phyloP scores from a whole-genome alignment of 2,329 filamentous ascomycete species.

The Xylariomycetidae sp. region DNA sequence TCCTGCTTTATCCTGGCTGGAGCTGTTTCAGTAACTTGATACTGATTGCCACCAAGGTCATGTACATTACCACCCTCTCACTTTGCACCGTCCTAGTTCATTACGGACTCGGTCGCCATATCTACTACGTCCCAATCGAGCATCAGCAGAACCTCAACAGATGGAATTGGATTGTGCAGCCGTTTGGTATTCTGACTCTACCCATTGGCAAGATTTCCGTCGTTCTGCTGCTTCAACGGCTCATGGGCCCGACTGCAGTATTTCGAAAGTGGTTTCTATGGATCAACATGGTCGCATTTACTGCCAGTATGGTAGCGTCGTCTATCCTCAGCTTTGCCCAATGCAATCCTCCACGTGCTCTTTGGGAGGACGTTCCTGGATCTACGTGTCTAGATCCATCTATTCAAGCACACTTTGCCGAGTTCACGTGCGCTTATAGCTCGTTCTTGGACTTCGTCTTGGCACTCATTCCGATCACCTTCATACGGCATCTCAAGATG shows the following conservation, averaged over 20 bases:
- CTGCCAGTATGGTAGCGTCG: background rate
- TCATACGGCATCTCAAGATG: constrained; percentile 4
- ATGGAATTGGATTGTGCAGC: constrained; percentile 1
- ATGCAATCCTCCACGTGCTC: background rate
- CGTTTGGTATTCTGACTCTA: background rate
- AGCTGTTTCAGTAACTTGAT: too few relatives aligned
- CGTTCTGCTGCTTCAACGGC: background rate
- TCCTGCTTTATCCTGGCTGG: background rate
- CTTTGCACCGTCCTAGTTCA: background rate
- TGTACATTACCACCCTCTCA: background rate
- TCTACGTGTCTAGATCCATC: background rate
- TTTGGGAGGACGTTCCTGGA: background rate
- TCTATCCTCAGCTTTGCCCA: constrained; percentile 1
- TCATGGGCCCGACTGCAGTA: background rate
- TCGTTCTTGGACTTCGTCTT: constrained; percentile 3
- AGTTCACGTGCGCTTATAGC: background rate
- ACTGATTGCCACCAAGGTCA: background rate
- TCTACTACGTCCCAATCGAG: background rate
- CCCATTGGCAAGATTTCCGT: background rate
- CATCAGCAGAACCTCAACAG: background rate
- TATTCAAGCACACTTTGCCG: background rate
- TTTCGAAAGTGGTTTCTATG: background rate
- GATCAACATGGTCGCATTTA: background rate
- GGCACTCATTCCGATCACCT: constrained; percentile 3
- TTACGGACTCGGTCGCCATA: background rate